These are phyloP conservation scores for Ceratocystis alfenasii DNA, from an alignment of 2,329 filamentous ascomycete genomes.

Conservation along the genomic window DNA sequence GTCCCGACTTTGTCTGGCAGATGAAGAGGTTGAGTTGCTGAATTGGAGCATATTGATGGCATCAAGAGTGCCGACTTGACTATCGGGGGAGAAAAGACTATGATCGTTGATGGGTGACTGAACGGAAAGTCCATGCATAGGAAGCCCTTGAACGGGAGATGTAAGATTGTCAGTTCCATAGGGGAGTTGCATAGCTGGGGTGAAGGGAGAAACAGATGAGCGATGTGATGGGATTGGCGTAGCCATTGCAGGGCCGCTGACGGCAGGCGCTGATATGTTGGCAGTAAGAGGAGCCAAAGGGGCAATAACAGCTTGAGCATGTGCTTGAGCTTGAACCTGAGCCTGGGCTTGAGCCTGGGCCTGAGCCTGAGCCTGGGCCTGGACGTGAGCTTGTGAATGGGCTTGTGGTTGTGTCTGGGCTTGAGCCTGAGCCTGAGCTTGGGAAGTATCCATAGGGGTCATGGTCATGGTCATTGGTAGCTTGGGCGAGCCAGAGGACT, in stretches of 20 bases:
- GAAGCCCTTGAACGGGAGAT: constrained; percentile 20
- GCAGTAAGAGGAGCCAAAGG: constrained; percentile 23
- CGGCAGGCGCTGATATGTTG: constrained; percentile 2
- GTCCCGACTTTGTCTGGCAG: constrained; percentile 64
- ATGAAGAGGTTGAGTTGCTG: constrained; percentile 61
- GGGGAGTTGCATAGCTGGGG: constrained; percentile 37
- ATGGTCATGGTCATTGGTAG: constrained; percentile 65
- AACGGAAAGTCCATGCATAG: constrained; percentile 21
- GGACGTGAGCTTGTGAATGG: constrained; percentile 26
- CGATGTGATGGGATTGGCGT: constrained; percentile 28
- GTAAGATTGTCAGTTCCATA: constrained; percentile 36
- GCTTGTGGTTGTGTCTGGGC: not conserved
- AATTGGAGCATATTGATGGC: constrained; percentile 51
- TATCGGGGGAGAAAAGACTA: constrained; percentile 30
- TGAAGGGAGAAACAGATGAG: constrained; percentile 42
- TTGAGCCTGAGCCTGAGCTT: constrained; percentile 27
- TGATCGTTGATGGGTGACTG: constrained; percentile 31
- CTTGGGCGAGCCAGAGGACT: constrained; percentile 56
- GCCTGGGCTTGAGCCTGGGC: not conserved
- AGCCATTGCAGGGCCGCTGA: constrained; percentile 28
- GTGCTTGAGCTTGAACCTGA: not conserved
- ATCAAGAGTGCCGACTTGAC: constrained; percentile 36
- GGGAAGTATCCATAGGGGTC: constrained; percentile 60
- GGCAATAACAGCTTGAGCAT: constrained; percentile 30
- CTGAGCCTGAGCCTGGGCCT: not conserved